Evolutionary conservation across 1,139 yeast genomes (phyloP), one percentile per base, ranked within the genome.

Genomic region (Zygosaccharomyces pseudobailii): DNA sequence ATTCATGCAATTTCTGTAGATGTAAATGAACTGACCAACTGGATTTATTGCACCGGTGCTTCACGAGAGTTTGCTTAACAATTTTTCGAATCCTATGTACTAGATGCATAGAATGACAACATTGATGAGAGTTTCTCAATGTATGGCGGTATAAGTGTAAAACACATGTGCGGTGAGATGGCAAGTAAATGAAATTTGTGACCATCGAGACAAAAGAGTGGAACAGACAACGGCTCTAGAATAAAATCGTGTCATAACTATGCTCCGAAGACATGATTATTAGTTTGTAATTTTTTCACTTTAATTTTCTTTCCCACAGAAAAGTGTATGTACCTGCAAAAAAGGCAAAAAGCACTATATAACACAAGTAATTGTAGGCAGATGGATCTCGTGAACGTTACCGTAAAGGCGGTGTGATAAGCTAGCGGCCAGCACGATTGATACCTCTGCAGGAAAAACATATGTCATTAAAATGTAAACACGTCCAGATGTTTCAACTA

Each of bases 101-200:
- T n/a, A 57, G 48, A 34, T 48, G 52, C 4, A 39, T 45, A 2
- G 66, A 61, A 27, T 44, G 35, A n/a, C 53, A 47, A 32, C 42
- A 40, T 4, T 43, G 34, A 13, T 46, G 36, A 3, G 55, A 40
- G 35, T 54, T 55, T 34, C 65, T 44, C 28, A 61, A 38, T n/a
- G 58, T 53, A 37, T 54, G 50, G 8, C 65, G 53, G 43, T 59
- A 63, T 45, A 62, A 47, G 4, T 43, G 44, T 20, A 60, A 42
- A 10, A 62, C 65, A 48, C 61, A 56, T 7, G 28, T 32, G 30
- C 52, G 52, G 39, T 62, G 66, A 7, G 46, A 53, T 23, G 45
- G 54, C 28, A 58, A 64, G 58, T 45, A 61, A 59, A 35, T 67
- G 55, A 44, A 69, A 61, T 40, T 75, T 69, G 40, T 60, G 58